Base-by-base conservation (phyloP, 352 stramenopile species). In the Pythium phragmiticola region DNA sequence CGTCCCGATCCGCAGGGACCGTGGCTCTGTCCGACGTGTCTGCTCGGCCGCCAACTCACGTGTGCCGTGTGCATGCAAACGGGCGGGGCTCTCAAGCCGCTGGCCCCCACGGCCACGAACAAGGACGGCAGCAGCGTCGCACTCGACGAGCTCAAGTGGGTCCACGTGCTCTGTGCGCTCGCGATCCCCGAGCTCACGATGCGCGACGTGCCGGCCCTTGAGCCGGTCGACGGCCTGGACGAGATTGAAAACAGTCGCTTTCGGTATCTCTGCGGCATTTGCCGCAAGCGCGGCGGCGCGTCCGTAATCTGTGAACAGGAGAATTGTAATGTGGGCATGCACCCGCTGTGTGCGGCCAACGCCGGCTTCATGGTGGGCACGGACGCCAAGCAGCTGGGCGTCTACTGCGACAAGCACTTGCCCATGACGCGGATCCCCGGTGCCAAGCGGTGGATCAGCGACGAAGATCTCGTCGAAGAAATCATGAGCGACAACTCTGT, bases 401-500 rank as follows among this genome's bases (percentile, higher is more conserved):
- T 92, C 12, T 95, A 87, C 60, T 95, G 86, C 36, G 86, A 95
- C 56, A 93, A 93, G 59, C 86, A 95, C 63, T 59, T 95, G 60
- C 86, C 86, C 14, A 64, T 65, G 9, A 74, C 76, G 30, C 84
- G 86, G 28, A 77, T 95, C 45, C 56, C 82, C 0, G 82, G 82
- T 16, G 86, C 86, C 16, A 95, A 92, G 76, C 84, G 86, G 26
- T 90, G 81, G 74, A 92, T 92, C 51, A 90, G 82, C 36, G 86
- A 95, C 46, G 84, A 92, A 58, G 84, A 95, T 58, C 54, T 95
- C 1, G 82, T 92, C 21, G 78, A 92, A 36, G 84, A 95, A 45
- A 91, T 92, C 63, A 88, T 95, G 75, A 89, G 82, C 69, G 78
- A 90, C 55, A 81, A 88, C 47, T 74, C 73, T 28, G 9, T 75